phyloP scores from a whole-genome alignment of 495 filamentous ascomycete genomes.

The Durotheca rogersii region DNA sequence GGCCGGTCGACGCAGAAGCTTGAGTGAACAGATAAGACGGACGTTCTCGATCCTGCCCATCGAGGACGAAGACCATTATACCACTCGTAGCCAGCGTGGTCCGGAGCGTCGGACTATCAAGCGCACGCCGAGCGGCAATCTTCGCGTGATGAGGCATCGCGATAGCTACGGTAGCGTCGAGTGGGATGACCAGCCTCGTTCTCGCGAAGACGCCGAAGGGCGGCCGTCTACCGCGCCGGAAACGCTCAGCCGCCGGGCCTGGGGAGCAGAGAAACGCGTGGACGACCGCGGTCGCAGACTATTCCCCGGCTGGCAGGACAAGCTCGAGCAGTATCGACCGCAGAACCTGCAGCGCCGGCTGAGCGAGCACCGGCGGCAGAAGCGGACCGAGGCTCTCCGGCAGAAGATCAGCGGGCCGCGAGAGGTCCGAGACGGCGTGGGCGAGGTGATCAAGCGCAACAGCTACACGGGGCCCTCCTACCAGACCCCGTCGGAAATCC shows the following conservation, averaged over 20 bases:
- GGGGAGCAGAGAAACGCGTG: slow-evolving; percentile 31
- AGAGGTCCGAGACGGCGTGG: slow-evolving; percentile 52
- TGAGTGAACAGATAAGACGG: slow-evolving; percentile 47
- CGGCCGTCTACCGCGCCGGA: slow-evolving; percentile 40
- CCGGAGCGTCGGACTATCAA: slow-evolving; percentile 52
- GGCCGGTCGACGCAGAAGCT: slow-evolving; percentile 49
- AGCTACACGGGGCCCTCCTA: slow-evolving; percentile 36
- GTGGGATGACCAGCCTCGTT: slow-evolving; percentile 11
- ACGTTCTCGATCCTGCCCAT: slow-evolving; percentile 56
- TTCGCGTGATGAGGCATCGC: slow-evolving; percentile 51
- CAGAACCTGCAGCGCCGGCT: slow-evolving; percentile 55
- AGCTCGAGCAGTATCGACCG: slow-evolving; percentile 45
- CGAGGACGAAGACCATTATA: slow-evolving; percentile 39
- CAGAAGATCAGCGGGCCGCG: slow-evolving; percentile 61
- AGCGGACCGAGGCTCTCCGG: slow-evolving; percentile 63
- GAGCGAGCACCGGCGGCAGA: slow-evolving; percentile 64
- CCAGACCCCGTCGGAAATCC: slow-evolving; percentile 26
- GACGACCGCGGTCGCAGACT: slow-evolving; percentile 32
- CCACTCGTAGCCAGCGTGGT: slow-evolving; percentile 39
- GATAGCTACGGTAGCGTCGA: slow-evolving; percentile 43
- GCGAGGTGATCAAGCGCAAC: slow-evolving; percentile 49
- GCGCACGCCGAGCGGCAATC: slow-evolving; percentile 49
- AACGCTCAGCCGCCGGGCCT: slow-evolving; percentile 22
- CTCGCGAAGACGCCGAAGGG: slow-evolving; percentile 24
- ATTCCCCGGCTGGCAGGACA: slow-evolving; percentile 38